Evolutionary conservation across 768 basidiomycete genomes (phyloP).

Genomic region (Astraeus odoratus): DNA sequence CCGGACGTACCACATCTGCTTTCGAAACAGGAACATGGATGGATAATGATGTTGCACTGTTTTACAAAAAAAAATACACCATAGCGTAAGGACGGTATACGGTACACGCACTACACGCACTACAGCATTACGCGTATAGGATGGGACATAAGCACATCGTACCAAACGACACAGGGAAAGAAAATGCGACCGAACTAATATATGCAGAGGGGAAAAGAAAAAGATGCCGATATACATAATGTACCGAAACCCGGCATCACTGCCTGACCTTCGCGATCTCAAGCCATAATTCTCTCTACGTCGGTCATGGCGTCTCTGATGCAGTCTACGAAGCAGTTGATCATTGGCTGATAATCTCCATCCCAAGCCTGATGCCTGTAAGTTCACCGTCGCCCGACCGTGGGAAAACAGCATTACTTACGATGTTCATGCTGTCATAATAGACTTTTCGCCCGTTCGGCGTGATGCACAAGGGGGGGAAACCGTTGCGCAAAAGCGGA

Average conservation of each 20-base stretch:
- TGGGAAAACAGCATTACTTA: constrained; percentile 7
- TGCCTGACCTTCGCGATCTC: not conserved
- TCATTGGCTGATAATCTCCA: constrained; percentile 27
- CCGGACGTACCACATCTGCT: no score
- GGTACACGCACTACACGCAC: no score
- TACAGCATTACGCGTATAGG: no score
- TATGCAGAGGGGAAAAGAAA: not conserved
- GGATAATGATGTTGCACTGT: no score
- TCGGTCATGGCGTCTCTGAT: constrained; percentile 19
- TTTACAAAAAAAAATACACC: no score
- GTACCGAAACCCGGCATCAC: not conserved
- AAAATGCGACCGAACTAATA: not conserved
- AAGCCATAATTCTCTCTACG: constrained; percentile 26
- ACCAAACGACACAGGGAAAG: no score
- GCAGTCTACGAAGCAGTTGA: constrained; percentile 25
- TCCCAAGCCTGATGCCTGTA: constrained; percentile 23
- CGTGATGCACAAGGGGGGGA: constrained; percentile 24
- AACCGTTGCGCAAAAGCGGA: constrained; percentile 27
- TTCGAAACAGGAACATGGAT: no score
- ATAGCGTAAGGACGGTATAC: no score
- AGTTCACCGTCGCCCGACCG: not conserved
- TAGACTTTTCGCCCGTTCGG: constrained; percentile 18
- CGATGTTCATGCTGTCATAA: constrained; percentile 29
- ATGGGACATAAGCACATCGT: no score
- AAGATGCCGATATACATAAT: not conserved